These are phyloP conservation scores for Cryptosporidium ryanae DNA, from an alignment of 169 alveolate genomes.

Conservation along the genomic window DNA sequence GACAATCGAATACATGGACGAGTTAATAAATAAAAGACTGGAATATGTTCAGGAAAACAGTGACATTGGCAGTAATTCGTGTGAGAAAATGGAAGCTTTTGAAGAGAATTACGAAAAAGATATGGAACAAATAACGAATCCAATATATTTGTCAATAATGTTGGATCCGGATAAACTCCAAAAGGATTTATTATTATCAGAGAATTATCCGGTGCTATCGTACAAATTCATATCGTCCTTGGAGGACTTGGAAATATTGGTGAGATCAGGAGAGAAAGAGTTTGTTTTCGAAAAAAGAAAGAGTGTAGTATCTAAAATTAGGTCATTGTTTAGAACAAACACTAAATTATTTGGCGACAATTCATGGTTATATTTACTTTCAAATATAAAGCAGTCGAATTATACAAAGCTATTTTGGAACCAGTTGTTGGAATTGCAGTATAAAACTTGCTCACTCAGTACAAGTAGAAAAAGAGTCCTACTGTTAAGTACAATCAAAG, in stretches of 20 bases:
- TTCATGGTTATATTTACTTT: conserved; percentile 24
- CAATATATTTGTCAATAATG: conserved; percentile 26
- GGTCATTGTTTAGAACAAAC: conserved; percentile 1
- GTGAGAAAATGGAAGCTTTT: background rate
- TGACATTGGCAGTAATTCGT: background rate
- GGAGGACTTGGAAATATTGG: conserved; percentile 19
- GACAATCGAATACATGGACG: conserved; percentile 33
- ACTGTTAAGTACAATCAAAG: background rate
- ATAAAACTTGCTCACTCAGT: background rate
- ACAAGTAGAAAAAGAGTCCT: background rate
- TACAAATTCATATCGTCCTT: conserved; percentile 26
- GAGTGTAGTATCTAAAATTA: background rate
- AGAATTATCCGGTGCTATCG: conserved; percentile 48
- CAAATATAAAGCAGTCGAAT: conserved; percentile 32
- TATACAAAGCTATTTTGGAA: conserved; percentile 20
- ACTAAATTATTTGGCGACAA: background rate
- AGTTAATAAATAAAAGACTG: background rate
- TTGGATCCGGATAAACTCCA: conserved; percentile 65
- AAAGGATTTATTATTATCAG: conserved; percentile 49
- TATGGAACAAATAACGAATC: conserved; percentile 18
- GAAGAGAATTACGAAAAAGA: conserved; percentile 11
- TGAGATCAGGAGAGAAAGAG: conserved; percentile 1
- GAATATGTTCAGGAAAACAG: background rate
- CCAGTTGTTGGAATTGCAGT: background rate
- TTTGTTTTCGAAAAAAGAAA: background rate